These are phyloP conservation scores for Syncephalastrum contaminatum DNA, from an alignment of 371 early-diverging fungal genomes.

Conservation along the genomic window DNA sequence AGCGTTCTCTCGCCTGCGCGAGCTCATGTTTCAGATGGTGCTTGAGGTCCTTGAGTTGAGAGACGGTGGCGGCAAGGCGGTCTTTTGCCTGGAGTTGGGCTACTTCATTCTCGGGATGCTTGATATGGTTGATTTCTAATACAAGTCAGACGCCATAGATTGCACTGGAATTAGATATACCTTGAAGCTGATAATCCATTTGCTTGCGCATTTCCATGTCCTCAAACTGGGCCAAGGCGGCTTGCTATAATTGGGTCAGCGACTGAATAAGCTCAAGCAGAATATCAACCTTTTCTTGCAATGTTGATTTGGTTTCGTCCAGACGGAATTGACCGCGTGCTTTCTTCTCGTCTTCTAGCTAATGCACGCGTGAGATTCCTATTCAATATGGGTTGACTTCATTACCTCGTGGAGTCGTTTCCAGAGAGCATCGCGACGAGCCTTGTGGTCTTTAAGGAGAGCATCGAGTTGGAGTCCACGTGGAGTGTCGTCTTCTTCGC, in stretches of 20 bases:
- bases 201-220: slow-evolving; percentile 13
- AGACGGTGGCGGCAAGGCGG: neutral
- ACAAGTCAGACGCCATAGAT: no score
- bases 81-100: neutral
- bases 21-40: slow-evolving; percentile 6
- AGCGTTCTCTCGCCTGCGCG: no score
- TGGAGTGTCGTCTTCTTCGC: slow-evolving; percentile 27
- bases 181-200: slow-evolving; percentile 6
- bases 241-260: slow-evolving; percentile 2
- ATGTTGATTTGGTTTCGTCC: neutral
- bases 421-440: slow-evolving; percentile 29
- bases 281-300: slow-evolving; percentile 9
- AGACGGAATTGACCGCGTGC: slow-evolving; percentile 6
- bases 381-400: no score
- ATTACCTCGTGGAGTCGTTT: slow-evolving; percentile 31
- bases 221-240: slow-evolving; percentile 10
- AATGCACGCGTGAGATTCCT: neutral
- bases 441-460: slow-evolving; percentile 23
- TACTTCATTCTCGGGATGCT: no score
- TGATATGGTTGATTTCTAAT: no score
- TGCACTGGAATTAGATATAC: no score
- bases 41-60: slow-evolving; percentile 9
- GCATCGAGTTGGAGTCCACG: slow-evolving; percentile 24
- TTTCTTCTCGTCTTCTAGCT: slow-evolving; percentile 19
- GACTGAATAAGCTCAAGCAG: neutral